Percentiles rank a stretch among this genome's conserved stretches.
Evolutionary conservation across 2,329 filamentous ascomycete genomes (phyloP).

Genomic region (Alternaria sp.): DNA sequence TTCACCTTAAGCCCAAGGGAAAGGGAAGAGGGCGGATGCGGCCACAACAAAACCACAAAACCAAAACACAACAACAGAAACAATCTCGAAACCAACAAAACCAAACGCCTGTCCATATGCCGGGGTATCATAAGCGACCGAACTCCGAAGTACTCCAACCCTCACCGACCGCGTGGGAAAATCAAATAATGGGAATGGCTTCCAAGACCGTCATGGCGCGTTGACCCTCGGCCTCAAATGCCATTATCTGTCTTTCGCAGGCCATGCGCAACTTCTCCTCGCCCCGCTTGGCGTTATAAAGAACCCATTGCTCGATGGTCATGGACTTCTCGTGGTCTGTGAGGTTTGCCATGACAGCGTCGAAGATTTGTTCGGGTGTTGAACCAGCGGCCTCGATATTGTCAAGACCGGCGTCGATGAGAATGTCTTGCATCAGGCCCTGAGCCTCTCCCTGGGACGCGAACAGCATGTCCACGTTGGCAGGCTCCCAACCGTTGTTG

Average conservation of each 20-base stretch:
- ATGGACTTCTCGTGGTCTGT: slow-evolving; percentile 81
- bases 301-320: slow-evolving; percentile 94
- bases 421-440: slow-evolving; percentile 33
- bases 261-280: slow-evolving; percentile 80
- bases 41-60: not conserved
- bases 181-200: slow-evolving; percentile 44
- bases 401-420: slow-evolving; percentile 41
- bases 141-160: slow-evolving; percentile 17
- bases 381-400: slow-evolving; percentile 27
- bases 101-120: slow-evolving; percentile 5
- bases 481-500: slow-evolving; percentile 68
- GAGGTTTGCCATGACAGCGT: slow-evolving; percentile 64
- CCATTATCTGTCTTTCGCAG: slow-evolving; percentile 80
- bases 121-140: slow-evolving; percentile 33
- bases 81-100: slow-evolving; percentile 8
- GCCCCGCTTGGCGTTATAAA: slow-evolving; percentile 77
- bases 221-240: slow-evolving; percentile 83
- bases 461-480: slow-evolving; percentile 78
- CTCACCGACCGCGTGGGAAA: slow-evolving; percentile 1
- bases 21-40: slow-evolving; percentile 1
- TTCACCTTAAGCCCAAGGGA: slow-evolving; percentile 27
- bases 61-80: not conserved
- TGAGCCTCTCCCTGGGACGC: slow-evolving; percentile 31
- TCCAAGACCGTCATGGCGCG: slow-evolving; percentile 80
- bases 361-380: slow-evolving; percentile 51